Evolutionary conservation across 352 stramenopile genomes (phyloP), one percentile per base, ranked within the genome.

Genomic region (Albugo candida): DNA sequence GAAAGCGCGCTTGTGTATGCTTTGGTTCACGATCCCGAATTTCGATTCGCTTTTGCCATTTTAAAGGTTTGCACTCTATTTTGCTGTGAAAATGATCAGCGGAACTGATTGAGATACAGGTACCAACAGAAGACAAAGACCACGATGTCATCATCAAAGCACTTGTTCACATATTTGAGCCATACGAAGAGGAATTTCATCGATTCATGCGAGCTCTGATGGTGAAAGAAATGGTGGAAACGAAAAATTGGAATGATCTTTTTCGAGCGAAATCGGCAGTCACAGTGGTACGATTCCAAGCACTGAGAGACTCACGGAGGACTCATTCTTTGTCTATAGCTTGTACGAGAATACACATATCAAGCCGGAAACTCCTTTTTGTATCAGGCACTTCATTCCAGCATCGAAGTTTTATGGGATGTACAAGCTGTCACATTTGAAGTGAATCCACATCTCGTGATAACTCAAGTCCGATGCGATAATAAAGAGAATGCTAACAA

Each of bases 171-270:
- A 65, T 83, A 45, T 85, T 85, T 47, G 73, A 81, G 38, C 53
- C 53, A 40, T 70, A 78, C 56, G 73, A 85, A 48, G 73, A 85
- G 48, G 70, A 85, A 24, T 57, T 85, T 45, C 70, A 65, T 10
- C 74, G 74, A 52, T 59, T 83, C 17, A 27, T 85, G 21, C 65
- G 66, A 11, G 51, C 78, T 53, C 66, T 83, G 57, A 81, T 85
- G 73, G 64, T 82, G 45, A 64, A 61, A 21, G 73, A 85, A 52
- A 85, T 85, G 73, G 58, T 78, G 48, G 66, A 72, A 51, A 85
- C 73, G 40, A 51, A 70, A 41, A 83, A 85, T 56, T 85, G 73
- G 73, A 83, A 81, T 63, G 70, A 85, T 48, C 67, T 85, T 43
- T 85, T 85, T 51, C 70, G 73, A 56, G 73, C 73, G 53, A 85